Evolutionary conservation across 2,329 filamentous ascomycete genomes (phyloP).

Genomic region (Ophiobolus disseminans): DNA sequence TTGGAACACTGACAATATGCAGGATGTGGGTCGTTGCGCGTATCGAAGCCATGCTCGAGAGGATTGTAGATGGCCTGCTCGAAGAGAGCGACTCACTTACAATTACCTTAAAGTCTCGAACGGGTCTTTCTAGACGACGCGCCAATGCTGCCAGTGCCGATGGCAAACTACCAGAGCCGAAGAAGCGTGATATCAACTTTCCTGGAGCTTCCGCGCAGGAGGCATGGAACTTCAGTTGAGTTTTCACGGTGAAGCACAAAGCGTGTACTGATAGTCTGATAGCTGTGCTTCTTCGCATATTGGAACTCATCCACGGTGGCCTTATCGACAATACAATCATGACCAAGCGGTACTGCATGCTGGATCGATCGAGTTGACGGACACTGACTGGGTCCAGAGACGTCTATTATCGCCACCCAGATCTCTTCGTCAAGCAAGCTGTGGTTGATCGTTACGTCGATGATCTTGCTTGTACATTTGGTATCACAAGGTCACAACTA

Average conservation of each 20-base stretch:
- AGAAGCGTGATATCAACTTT: conserved; percentile 52
- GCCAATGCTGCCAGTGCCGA: conserved; percentile 1
- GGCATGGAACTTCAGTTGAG: conserved; percentile 64
- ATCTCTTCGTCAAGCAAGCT: conserved; percentile 72
- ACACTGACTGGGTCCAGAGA: conserved; percentile 61
- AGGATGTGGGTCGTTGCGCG: conserved; percentile 55
- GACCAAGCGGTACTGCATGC: conserved; percentile 60
- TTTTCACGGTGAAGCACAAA: neutral
- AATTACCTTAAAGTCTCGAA: conserved; percentile 57
- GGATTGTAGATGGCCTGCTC: conserved; percentile 61
- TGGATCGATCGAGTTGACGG: neutral
- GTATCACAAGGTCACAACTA: conserved; percentile 67
- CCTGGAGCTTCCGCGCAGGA: conserved; percentile 63
- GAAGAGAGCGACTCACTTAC: conserved; percentile 54
- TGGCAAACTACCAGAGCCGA: conserved; percentile 20
- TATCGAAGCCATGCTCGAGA: conserved; percentile 64
- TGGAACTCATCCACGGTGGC: conserved; percentile 63
- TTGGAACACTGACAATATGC: conserved; percentile 8
- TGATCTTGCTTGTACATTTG: conserved; percentile 74
- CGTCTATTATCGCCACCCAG: conserved; percentile 79
- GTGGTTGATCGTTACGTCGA: conserved; percentile 77
- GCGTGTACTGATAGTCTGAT: conserved; percentile 12
- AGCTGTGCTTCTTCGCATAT: conserved; percentile 64
- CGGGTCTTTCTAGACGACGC: conserved; percentile 28
- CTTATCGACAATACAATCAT: conserved; percentile 57